Base-by-base conservation (phyloP, 164 flowering plant species). In the Pachysandra terminalis region DNA sequence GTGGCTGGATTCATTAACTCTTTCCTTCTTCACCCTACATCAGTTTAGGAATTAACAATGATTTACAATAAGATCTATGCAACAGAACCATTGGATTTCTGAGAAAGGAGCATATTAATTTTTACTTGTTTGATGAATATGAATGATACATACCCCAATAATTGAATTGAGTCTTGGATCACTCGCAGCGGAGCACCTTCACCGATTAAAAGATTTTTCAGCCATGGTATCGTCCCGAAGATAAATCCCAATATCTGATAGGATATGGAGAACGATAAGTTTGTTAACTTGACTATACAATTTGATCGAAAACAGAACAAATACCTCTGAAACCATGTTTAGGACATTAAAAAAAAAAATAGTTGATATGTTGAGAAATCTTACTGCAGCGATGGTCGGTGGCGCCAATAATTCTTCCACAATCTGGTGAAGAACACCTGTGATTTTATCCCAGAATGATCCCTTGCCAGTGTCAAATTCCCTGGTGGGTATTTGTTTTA, bases 321-420 rank as follows among this genome's bases (percentile, higher is more conserved):
- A 12, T 3, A 15, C 16, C 51, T 12, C 17, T 2, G 17, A 45
- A 45, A 10, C 10, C 51, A 5, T 45, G 51, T 45, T 45, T 10
- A 45, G 15, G 16, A 45, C 51, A 10, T 45, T n/a, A n/a, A n/a
- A n/a, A 45, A 45, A 45, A 13, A 32, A 3, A 7, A 32, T 3
- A 32, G 37, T 32, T 45, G 45, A 49, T 24, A 24, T 12, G 40
- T 45, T 45, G 17, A 21, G 56, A 65, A 67, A 56, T 80, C 93
- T 85, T 61, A 95, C 99, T 0, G 91, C 87, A 40, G 75, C 93
- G 41, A 95, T 51, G 0, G 97, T 87, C 23, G 99, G 97, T 37
- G 99, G 99, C 27, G 98, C 87, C 77, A 83, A 14, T 21, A 95
- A 67, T 77, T 92, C 96, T 54, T 95, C 84, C 27, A 81, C 21